These are phyloP conservation scores for Leptosphaerulina australis DNA, from an alignment of 2,329 filamentous ascomycete genomes.

Conservation along the genomic window DNA sequence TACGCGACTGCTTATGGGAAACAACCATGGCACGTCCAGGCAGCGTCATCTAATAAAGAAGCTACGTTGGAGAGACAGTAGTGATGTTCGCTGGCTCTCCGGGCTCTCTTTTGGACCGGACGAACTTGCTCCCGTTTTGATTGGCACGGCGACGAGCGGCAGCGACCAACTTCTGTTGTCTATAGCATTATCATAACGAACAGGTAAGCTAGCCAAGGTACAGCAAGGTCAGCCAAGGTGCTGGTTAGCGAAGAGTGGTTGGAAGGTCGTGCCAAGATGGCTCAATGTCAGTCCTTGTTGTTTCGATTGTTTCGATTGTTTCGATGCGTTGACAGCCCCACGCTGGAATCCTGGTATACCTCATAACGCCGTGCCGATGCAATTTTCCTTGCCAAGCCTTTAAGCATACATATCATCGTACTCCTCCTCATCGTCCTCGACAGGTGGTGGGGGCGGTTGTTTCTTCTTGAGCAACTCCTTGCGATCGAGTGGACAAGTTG, in stretches of 20 bases:
- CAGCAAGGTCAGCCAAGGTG: too few species aligned
- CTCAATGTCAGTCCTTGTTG: too few species aligned
- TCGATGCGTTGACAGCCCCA: neutral
- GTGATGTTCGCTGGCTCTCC: slow-evolving; percentile 21
- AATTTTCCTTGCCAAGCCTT: slow-evolving; percentile 5
- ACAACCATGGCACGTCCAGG: slow-evolving; percentile 24
- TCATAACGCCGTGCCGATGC: slow-evolving; percentile 1
- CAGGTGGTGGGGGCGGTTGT: slow-evolving; percentile 51
- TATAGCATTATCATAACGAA: slow-evolving; percentile 8
- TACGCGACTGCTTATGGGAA: slow-evolving; percentile 17
- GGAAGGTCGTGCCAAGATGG: too few species aligned
- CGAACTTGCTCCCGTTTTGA: slow-evolving; percentile 24
- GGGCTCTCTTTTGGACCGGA: slow-evolving; percentile 25
- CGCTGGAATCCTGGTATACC: neutral
- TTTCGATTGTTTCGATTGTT: neutral
- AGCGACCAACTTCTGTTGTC: slow-evolving; percentile 21
- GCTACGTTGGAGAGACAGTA: slow-evolving; percentile 13
- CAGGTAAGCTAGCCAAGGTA: slow-evolving; percentile 11
- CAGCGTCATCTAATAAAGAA: slow-evolving; percentile 18
- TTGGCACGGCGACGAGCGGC: slow-evolving; percentile 20
- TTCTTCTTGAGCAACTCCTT: slow-evolving; percentile 63
- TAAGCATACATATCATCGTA: slow-evolving; percentile 59
- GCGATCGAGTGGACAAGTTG: slow-evolving; percentile 68
- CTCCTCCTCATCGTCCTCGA: slow-evolving; percentile 59
- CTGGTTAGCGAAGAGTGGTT: too few species aligned